Base-by-base conservation (phyloP, 805 yeast species). In the Maudiozyma pseudohumilis region DNA sequence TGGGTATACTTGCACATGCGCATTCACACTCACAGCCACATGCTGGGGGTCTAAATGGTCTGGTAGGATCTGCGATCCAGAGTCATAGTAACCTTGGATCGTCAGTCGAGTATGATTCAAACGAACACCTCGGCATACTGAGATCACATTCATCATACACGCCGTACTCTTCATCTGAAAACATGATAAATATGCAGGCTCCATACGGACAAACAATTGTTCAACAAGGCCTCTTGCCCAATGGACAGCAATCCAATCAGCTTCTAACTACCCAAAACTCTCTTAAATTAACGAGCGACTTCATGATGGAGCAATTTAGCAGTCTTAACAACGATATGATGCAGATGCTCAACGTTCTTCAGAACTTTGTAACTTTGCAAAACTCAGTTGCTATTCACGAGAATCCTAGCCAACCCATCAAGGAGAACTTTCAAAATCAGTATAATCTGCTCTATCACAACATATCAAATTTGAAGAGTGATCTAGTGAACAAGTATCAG, bases 81-180 rank as follows among this genome's bases (percentile, higher is more conserved):
- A 34, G 22, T 13, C 29, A 22, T 33, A 48, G 2, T 40, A 37
- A 13, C 10, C 19, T 30, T 18, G 31, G 11, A 11, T 29, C 15
- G 19, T 15, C 18, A 11, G 29, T 23, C 13, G 16, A 15, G 6
- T 31, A 31, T 30, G 26, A 18, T 19, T 31, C 26, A 8, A 15
- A 20, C 12, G 25, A 34, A 16, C 29, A 27, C n/a, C 7, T 28
- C 4, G 22, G 10, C 19, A 13, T 15, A 10, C 12, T 18, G 12
- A 34, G 37, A 28, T 34, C 39, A 15, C 39, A 36, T 6, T 36
- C 39, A 20, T 13, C 15, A 5, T 36, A 18, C n/a, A 23, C 39
- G 1, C 39, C 39, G 2, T 29, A 21, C 15, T 29, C 39, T 21
- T 36, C 39, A 24, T 30, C 13, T 23, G 39, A 36, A 30, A 36